Base-by-base conservation (phyloP, 2,329 filamentous ascomycete species). In the Leptographium galeiforme region DNA sequence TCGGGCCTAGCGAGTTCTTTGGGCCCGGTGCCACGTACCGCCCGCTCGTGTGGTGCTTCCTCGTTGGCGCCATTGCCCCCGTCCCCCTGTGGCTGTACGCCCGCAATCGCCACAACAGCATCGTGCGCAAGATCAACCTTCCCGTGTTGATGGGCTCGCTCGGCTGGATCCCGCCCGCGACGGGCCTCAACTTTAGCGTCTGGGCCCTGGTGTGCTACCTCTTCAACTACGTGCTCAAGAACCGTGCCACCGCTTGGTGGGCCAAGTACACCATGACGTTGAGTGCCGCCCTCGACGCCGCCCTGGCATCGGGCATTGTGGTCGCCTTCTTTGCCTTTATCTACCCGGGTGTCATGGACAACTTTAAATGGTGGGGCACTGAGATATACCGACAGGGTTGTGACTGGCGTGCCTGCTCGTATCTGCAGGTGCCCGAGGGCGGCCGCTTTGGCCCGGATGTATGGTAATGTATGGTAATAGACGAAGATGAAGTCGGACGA, bases 201-300 rank as follows among this genome's bases (percentile, higher is more conserved):
- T 94, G 89, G 87, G 86, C 84, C 0, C 69, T 93, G 8, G 86
- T 94, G 14, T 93, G 87, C 70, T 94, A 85, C 66, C 60, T 88
- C 45, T 95, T 95, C 74, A 94, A 94, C 66, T 83, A 84, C 64
- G 67, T 84, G 56, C 77, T 94, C 62, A 81, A 83, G 63, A 79
- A 79, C 39, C 74, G 84, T 25, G 84, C 80, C 32, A 74, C 73
- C 34, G 82, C 79, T 1, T 95, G 89, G 89, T 94, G 89, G 89
- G 81, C 81, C 48, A 93, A 94, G 68, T 94, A 94, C 66, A 91
- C 87, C 43, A 93, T 94, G 87, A 90, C 87, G 5, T 72, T 94
- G 51, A 88, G 84, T 55, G 88, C 88, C 0, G 89, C 87, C 2
- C 73, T 94, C 53, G 89, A 94, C 64, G 89, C 85, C 1, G 87